Evolutionary conservation across 371 early-diverging fungal species (phyloP), one percentile per base, ranked within the genome.

Genomic region (Rhizopus delemar): DNA sequence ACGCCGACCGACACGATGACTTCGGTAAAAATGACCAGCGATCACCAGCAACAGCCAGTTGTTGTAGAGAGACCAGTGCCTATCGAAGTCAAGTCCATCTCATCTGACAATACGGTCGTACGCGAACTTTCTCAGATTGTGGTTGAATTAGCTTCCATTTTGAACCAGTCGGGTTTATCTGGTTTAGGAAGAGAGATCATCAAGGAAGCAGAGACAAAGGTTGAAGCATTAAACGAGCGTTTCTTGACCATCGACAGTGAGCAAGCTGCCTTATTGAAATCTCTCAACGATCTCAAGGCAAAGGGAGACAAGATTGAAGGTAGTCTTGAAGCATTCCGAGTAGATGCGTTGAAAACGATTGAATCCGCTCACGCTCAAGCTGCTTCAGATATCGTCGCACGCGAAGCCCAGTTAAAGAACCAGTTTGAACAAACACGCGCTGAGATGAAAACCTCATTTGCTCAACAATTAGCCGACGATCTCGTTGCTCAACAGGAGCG

Each of bases 371-470:
- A 57, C 31, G 46, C 50, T n/a, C 45, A 62, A 8, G 53, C 65
- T n/a, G 65, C 65, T 15, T 54, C 59, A 2, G 12, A 46, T n/a
- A 59, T 67, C 33, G 53, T 67, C 8, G 63, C 63, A 3, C 63
- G 68, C 63, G 77, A 74, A 69, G 73, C 75, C 34, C 74, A 78
- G 39, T 61, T 81, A 5, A 73, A 75, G 41, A 71, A 70, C 33
- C 64, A 68, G 28, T 75, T 62, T 57, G 77, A 75, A 49, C 60
- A 72, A 49, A 77, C 77, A 11, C 66, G 69, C 22, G 56, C 50
- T 15, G 60, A 65, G 5, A 62, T 72, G 63, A 61, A 69, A 52
- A 58, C 57, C 9, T 51, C 56, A 28, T 69, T 66, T 61, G 62
- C 61, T 34, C 59, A 63, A 38, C 63, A 77, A 13, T 71, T 81